phyloP scores from a whole-genome alignment of 2,329 filamentous ascomycete genomes.

The Macrophomina pseudophaseolina region DNA sequence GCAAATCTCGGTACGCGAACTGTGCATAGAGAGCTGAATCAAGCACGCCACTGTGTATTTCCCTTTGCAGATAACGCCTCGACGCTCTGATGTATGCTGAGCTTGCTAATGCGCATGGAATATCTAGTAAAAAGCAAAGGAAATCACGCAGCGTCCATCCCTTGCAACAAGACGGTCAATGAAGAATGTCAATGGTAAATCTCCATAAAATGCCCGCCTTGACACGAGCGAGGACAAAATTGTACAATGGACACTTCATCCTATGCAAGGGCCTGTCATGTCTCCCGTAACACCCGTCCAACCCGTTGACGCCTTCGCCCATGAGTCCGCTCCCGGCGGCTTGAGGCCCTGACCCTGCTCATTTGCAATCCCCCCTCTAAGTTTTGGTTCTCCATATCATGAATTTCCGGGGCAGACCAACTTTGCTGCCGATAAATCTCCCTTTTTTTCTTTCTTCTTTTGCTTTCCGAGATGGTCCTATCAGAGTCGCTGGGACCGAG shows the following conservation, averaged over 20 bases:
- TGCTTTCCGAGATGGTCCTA: not conserved
- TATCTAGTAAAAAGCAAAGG: too few relatives aligned
- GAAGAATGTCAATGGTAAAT: slow-evolving; percentile 9
- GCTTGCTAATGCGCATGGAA: too few relatives aligned
- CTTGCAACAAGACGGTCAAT: not conserved
- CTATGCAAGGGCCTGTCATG: not conserved
- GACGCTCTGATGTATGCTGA: too few relatives aligned
- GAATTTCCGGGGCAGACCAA: not conserved
- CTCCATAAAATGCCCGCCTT: slow-evolving; percentile 8
- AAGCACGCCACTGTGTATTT: too few relatives aligned
- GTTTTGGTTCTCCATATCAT: slow-evolving; percentile 15
- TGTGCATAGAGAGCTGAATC: too few relatives aligned
- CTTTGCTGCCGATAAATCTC: not conserved
- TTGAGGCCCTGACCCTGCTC: not conserved
- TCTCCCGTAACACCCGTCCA: slow-evolving; percentile 7
- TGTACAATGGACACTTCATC: slow-evolving; percentile 16
- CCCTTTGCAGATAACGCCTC: too few relatives aligned
- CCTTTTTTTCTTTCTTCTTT: not conserved
- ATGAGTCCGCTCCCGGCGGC: slow-evolving; percentile 22
- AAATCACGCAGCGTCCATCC: not conserved
- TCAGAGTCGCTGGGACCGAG: not conserved
- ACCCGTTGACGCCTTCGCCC: slow-evolving; percentile 16
- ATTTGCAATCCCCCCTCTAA: slow-evolving; percentile 16
- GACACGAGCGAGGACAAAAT: slow-evolving; percentile 13
- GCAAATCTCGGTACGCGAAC: too few relatives aligned